These are phyloP conservation scores for Trichosporon inkin DNA, from an alignment of 1,284 basidiomycete species.

Conservation along the genomic window DNA sequence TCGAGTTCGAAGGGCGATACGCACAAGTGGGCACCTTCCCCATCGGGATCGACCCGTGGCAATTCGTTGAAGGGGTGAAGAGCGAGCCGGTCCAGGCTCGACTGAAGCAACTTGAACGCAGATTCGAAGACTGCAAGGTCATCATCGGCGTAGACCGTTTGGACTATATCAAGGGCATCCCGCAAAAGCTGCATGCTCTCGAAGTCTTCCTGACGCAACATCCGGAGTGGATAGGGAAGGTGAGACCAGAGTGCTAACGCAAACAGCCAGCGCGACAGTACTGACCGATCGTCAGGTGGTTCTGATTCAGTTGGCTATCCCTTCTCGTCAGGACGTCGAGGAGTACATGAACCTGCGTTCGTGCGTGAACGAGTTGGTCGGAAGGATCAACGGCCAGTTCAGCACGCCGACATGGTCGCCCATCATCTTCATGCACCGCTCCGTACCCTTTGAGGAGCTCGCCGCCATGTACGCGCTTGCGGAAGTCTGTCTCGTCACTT, in stretches of 20 bases:
- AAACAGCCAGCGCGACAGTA: background rate
- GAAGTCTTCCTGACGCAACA: slow-evolving; percentile 96
- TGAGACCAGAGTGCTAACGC: slow-evolving; percentile 36
- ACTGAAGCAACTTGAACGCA: slow-evolving; percentile 73
- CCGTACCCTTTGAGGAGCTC: slow-evolving; percentile 86
- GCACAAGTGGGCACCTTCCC: slow-evolving; percentile 98
- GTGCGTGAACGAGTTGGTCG: slow-evolving; percentile 95
- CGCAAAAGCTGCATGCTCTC: slow-evolving; percentile 93
- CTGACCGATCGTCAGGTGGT: slow-evolving; percentile 64
- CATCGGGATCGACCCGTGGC: slow-evolving; percentile 92
- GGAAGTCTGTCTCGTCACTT: slow-evolving; percentile 93
- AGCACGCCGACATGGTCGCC: slow-evolving; percentile 99
- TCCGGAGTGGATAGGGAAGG: slow-evolving; percentile 98
- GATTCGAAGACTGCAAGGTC: slow-evolving; percentile 92
- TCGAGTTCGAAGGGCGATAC: slow-evolving; percentile 90
- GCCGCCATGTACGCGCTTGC: slow-evolving; percentile 94
- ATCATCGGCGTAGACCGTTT: slow-evolving; percentile 97
- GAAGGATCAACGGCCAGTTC: slow-evolving; percentile 95
- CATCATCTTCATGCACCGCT: slow-evolving; percentile 98
- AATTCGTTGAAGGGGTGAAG: slow-evolving; percentile 82
- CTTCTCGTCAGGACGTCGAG: slow-evolving; percentile 95
- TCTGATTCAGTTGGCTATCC: slow-evolving; percentile 92
- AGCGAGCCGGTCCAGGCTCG: slow-evolving; percentile 74
- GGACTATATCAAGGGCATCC: slow-evolving; percentile 99
- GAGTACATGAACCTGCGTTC: slow-evolving; percentile 97